phyloP scores from a whole-genome alignment of 305 asterid genomes.

The Solanum hybrid region DNA sequence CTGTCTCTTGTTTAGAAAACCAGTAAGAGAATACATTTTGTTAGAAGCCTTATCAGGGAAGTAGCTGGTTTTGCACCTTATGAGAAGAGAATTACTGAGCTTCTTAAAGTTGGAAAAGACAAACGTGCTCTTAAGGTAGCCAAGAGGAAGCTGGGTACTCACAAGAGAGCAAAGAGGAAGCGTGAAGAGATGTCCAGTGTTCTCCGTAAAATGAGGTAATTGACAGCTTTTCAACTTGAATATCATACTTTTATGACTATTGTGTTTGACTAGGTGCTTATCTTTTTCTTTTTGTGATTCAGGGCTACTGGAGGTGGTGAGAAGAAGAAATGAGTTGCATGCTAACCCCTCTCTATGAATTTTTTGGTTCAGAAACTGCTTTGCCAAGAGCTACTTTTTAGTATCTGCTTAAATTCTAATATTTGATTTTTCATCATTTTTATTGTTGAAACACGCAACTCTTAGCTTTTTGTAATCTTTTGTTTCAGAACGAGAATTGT shows the following conservation, averaged over 20 bases:
- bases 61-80: conserved; percentile 40
- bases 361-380: background rate
- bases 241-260: background rate
- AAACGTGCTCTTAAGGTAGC: conserved; percentile 35
- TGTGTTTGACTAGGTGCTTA: background rate
- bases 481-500: background rate
- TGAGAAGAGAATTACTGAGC: conserved; percentile 27
- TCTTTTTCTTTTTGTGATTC: background rate
- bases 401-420: no score
- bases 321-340: conserved; percentile 24
- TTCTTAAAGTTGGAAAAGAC: conserved; percentile 19
- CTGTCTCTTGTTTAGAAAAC: background rate
- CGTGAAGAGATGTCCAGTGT: conserved; percentile 31
- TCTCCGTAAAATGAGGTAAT: conserved; percentile 34
- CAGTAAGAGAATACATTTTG: conserved; percentile 3
- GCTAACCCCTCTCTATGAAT: background rate
- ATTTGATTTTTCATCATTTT: background rate
- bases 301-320: conserved; percentile 32
- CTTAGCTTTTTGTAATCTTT: background rate
- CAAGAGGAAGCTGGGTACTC: conserved; percentile 35
- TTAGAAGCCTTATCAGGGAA: conserved; percentile 27
- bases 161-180: conserved; percentile 37
- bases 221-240: background rate
- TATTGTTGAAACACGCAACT: background rate
- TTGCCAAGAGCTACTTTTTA: background rate